A percentile compares a stretch with the other conserved stretches of the same genome.
Evolutionary conservation across 2,329 filamentous ascomycete genomes (phyloP).

Genomic region (Diaporthe capsici): DNA sequence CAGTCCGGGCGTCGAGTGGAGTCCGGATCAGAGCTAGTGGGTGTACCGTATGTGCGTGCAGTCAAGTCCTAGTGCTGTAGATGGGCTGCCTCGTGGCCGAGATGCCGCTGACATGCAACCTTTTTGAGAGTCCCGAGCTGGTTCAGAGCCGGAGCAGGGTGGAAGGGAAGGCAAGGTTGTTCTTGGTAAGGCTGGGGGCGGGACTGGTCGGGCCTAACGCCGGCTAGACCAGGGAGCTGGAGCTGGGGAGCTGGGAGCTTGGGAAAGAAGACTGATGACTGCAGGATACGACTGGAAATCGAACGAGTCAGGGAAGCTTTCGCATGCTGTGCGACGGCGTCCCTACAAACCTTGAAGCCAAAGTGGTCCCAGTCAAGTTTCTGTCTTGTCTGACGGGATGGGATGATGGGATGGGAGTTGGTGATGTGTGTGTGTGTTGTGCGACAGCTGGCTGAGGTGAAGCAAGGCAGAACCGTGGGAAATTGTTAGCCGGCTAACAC

Average conservation of each 20-base stretch:
- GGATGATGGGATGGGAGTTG: background rate
- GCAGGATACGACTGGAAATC: background rate
- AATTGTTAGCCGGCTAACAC: slow-evolving; percentile 15
- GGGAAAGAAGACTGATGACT: background rate
- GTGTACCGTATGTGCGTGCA: background rate
- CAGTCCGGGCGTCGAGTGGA: background rate
- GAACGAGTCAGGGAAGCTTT: slow-evolving; percentile 28
- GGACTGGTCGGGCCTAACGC: background rate
- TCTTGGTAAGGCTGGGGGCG: slow-evolving; percentile 25
- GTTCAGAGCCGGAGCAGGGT: background rate
- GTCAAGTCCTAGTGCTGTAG: background rate
- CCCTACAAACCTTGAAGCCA: slow-evolving; percentile 11
- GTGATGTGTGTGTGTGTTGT: background rate
- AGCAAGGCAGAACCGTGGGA: background rate
- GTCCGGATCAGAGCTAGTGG: background rate
- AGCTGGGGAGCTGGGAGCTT: slow-evolving; percentile 9
- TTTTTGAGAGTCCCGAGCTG: background rate
- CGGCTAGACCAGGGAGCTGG: slow-evolving; percentile 8
- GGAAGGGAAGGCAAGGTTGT: slow-evolving; percentile 11
- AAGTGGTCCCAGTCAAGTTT: background rate
- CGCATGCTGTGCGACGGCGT: slow-evolving; percentile 35
- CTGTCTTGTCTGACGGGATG: background rate
- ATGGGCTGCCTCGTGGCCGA: background rate
- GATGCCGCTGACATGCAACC: slow-evolving; percentile 3
- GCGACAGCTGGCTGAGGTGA: slow-evolving; percentile 18